Evolutionary conservation across 352 stramenopile species (phyloP).

Genomic region (Phytopythium cucurbitacearum): DNA sequence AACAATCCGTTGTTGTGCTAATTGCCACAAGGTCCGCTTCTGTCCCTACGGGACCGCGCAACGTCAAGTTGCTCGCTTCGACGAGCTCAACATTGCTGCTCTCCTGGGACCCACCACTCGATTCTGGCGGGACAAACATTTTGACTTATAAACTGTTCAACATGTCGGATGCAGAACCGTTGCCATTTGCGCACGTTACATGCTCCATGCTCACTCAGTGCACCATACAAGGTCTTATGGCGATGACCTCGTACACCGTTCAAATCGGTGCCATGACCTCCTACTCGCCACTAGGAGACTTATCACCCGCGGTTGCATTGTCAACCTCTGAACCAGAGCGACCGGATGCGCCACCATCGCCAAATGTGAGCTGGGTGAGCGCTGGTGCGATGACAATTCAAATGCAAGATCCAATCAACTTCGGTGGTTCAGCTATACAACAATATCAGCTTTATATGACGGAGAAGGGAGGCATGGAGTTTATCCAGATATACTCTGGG

Average conservation of each 20-base stretch:
- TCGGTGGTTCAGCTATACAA: slow-evolving; percentile 39
- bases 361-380: slow-evolving; percentile 24
- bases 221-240: slow-evolving; percentile 27
- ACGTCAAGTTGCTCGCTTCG: slow-evolving; percentile 23
- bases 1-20: slow-evolving; percentile 14
- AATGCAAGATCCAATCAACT: slow-evolving; percentile 47
- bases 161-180: slow-evolving; percentile 5
- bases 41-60: slow-evolving; percentile 18
- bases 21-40: slow-evolving; percentile 21
- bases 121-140: slow-evolving; percentile 40
- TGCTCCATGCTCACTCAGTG: slow-evolving; percentile 33
- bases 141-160: slow-evolving; percentile 50
- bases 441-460: slow-evolving; percentile 36
- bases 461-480: slow-evolving; percentile 14
- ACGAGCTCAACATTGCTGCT: slow-evolving; percentile 41
- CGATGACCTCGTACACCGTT: slow-evolving; percentile 37
- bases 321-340: slow-evolving; percentile 33
- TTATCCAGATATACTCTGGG: slow-evolving; percentile 25
- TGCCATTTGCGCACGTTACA: slow-evolving; percentile 16
- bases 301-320: slow-evolving; percentile 20
- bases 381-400: slow-evolving; percentile 47
- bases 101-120: slow-evolving; percentile 38
- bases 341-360: slow-evolving; percentile 29
- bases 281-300: slow-evolving; percentile 18
- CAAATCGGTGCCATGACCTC: slow-evolving; percentile 28